phyloP scores from a whole-genome alignment of 345 rosid genomes.

The Aquilaria sinensis region DNA sequence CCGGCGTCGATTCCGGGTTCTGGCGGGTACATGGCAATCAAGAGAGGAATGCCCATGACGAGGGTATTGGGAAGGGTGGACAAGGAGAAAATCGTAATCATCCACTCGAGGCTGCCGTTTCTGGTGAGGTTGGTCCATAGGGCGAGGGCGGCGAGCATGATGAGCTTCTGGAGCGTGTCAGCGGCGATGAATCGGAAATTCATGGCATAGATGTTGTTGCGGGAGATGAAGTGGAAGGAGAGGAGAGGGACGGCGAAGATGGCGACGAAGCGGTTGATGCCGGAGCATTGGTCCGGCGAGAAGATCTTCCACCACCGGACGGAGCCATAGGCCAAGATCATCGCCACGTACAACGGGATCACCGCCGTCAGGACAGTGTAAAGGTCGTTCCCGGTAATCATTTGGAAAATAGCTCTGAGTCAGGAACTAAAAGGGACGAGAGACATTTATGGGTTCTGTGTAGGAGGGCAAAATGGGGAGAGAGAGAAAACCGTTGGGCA shows the following conservation, averaged over 20 bases:
- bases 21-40: conserved; percentile 70
- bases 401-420: conserved; percentile 22
- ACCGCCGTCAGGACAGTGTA: conserved; percentile 89
- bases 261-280: conserved; percentile 94
- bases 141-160: conserved; percentile 53
- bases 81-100: conserved; percentile 85
- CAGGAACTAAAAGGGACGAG: neutral
- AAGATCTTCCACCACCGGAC: conserved; percentile 98
- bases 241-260: conserved; percentile 90
- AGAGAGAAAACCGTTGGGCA: conserved; percentile 30
- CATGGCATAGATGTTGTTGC: conserved; percentile 76
- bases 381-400: conserved; percentile 72
- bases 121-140: conserved; percentile 57
- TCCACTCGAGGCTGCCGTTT: conserved; percentile 82
- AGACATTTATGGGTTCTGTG: no score
- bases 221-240: conserved; percentile 93
- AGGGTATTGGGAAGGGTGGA: conserved; percentile 93
- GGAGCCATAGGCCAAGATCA: conserved; percentile 91
- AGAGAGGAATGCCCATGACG: conserved; percentile 91
- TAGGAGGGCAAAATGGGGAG: conserved; percentile 23
- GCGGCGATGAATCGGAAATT: conserved; percentile 87
- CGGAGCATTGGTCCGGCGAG: conserved; percentile 93
- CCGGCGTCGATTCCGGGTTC: conserved; percentile 41
- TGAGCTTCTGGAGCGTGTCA: conserved; percentile 76
- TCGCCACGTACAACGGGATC: conserved; percentile 88